phyloP scores from a whole-genome alignment of 2,329 filamentous ascomycete genomes.

The Ophiocordyceps camponoti-floridani region DNA sequence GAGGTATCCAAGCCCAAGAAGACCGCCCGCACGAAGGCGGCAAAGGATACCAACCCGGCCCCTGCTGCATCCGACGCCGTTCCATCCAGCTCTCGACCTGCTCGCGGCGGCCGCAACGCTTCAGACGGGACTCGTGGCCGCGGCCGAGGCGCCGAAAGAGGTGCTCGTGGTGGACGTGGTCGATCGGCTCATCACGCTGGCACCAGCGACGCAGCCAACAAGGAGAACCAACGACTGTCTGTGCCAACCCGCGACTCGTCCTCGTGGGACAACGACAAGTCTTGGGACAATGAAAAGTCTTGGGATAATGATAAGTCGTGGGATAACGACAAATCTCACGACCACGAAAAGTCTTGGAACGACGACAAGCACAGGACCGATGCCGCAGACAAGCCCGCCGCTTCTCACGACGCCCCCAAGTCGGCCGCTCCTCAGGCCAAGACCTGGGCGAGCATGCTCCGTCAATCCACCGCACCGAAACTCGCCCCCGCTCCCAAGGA shows the following conservation, averaged over 20 bases:
- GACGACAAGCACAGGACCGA: constrained; percentile 13
- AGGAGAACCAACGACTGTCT: constrained; percentile 37
- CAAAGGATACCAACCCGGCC: constrained; percentile 41
- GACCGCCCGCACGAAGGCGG: constrained; percentile 55
- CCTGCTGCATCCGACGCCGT: constrained; percentile 28
- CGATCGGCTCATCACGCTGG: constrained; percentile 33
- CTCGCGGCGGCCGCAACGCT: constrained; percentile 43
- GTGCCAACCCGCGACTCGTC: constrained; percentile 53
- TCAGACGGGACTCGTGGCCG: constrained; percentile 45
- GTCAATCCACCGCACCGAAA: constrained; percentile 39
- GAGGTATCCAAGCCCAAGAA: constrained; percentile 72
- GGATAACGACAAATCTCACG: background rate
- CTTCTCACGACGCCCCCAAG: constrained; percentile 17
- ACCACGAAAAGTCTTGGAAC: background rate
- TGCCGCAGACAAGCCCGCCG: constrained; percentile 13
- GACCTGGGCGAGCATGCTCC: constrained; percentile 64
- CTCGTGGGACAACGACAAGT: constrained; percentile 26
- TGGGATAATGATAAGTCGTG: background rate
- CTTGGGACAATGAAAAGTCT: constrained; percentile 23
- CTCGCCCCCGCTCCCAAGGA: constrained; percentile 16
- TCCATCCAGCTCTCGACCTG: constrained; percentile 24
- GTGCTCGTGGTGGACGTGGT: constrained; percentile 44
- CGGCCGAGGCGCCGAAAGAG: constrained; percentile 43
- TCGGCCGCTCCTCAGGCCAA: constrained; percentile 25
- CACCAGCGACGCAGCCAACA: constrained; percentile 43